Conservation (phyloP, 306 rosid species). For the Glycine latifolia region DNA sequence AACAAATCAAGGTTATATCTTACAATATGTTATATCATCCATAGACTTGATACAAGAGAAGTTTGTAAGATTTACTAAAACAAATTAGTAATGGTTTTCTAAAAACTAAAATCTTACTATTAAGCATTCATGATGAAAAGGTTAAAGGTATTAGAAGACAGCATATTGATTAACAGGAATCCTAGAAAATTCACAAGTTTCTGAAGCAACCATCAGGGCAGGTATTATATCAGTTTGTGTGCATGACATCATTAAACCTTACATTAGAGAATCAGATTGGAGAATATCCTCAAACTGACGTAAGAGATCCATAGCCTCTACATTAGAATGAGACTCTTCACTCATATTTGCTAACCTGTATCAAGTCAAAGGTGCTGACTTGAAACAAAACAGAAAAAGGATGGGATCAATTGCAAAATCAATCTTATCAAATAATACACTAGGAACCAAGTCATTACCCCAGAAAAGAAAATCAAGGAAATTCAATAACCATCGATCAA, state of each 20-base stretch:
- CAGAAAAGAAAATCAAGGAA: not conserved
- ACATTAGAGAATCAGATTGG: conserved; percentile 79
- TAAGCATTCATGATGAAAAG: conserved; percentile 25
- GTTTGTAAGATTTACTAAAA: not conserved
- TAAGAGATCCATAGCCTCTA: conserved; percentile 55
- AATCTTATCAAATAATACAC: not conserved
- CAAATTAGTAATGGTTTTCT: not conserved
- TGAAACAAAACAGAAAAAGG: not conserved
- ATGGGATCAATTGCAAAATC: conserved; percentile 1
- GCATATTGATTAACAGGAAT: conserved; percentile 29
- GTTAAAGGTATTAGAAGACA: conserved; percentile 12
- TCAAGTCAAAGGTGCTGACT: conserved; percentile 18
- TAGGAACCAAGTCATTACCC: not conserved
- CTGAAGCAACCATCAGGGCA: conserved; percentile 21
- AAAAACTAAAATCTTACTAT: not conserved
- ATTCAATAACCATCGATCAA: not conserved
- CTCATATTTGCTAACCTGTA: conserved; percentile 46
- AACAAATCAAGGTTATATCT: conserved; percentile 23
- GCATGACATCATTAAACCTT: conserved; percentile 43
- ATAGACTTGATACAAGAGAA: conserved; percentile 7
- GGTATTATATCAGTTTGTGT: conserved; percentile 3
- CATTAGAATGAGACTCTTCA: conserved; percentile 46
- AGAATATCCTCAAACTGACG: conserved; percentile 68
- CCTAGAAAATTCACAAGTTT: not conserved
- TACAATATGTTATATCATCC: not conserved